These are phyloP conservation scores for Boletus rubropictus DNA, from an alignment of 768 basidiomycete genomes.

Conservation along the genomic window DNA sequence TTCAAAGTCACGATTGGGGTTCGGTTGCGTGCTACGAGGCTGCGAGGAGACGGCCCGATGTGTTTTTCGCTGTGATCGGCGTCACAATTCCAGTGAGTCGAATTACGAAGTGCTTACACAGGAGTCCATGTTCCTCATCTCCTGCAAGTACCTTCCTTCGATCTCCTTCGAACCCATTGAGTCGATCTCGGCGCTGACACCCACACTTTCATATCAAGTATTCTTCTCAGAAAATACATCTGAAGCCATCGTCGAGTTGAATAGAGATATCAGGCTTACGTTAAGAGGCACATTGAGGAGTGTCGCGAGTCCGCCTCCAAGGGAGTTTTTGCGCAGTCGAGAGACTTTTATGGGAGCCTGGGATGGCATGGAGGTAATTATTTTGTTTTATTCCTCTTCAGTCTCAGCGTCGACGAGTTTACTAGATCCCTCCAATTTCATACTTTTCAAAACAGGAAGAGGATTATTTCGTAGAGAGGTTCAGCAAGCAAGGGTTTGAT, in stretches of 20 bases:
- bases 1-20: slow-evolving; percentile 72
- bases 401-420: neutral
- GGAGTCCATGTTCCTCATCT: neutral
- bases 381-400: neutral
- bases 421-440: slow-evolving; percentile 53
- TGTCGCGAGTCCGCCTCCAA: slow-evolving; percentile 51
- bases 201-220: slow-evolving; percentile 56
- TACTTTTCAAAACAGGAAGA: slow-evolving; percentile 60
- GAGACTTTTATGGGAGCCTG: slow-evolving; percentile 52
- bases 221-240: slow-evolving; percentile 52
- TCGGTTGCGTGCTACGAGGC: slow-evolving; percentile 62
- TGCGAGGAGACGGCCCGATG: slow-evolving; percentile 60
- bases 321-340: slow-evolving; percentile 44
- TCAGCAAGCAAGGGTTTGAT: slow-evolving; percentile 49
- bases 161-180: slow-evolving; percentile 44
- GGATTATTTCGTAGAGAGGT: slow-evolving; percentile 65
- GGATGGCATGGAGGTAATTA: slow-evolving; percentile 28
- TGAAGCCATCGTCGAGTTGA: slow-evolving; percentile 47
- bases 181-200: slow-evolving; percentile 36
- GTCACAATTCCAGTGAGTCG: slow-evolving; percentile 52
- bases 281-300: slow-evolving; percentile 53
- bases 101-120: neutral
- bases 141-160: slow-evolving; percentile 52
- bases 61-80: slow-evolving; percentile 54
- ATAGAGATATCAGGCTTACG: slow-evolving; percentile 49